Evolutionary conservation across 2,329 filamentous ascomycete species (phyloP), one percentile per base, ranked within the genome.

Genomic region (Trichophyton equinum): DNA sequence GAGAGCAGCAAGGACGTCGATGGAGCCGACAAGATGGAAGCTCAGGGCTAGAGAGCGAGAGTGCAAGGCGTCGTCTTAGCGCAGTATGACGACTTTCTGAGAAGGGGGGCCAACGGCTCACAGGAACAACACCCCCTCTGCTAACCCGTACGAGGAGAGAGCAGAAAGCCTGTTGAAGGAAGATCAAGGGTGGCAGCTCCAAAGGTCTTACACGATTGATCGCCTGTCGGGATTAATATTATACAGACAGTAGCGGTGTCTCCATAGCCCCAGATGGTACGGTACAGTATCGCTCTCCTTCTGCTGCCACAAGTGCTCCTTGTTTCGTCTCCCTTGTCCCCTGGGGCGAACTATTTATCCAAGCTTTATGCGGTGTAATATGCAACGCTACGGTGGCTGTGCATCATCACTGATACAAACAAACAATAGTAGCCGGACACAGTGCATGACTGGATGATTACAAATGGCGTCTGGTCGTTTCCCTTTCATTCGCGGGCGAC

Each of bases 361-460:
- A 59, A 59, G 57, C 57, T 59, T 59, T 59, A 59, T 59, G 57
- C 57, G 25, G 57, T 59, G 57, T 59, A 59, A 44, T 49, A 47
- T 59, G 57, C 57, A 59, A 59, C 25, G 57, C 40, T 59, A n/a
- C 57, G 15, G 57, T 49, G 22, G 25, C 22, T 49, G 57, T 42
- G 57, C 36, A 47, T 59, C 36, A 59, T 49, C 15, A 18, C 25
- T 42, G 56, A 13, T 58, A 36, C 25, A 55, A 18, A 55, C 51
- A 36, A 55, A 36, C n/a, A n/a, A 36, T 18, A n/a, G 33, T 55
- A 33, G 7, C 51, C 13, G 27, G 51, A 55, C 20, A n/a, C 15
- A 18, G 51, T 36, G 51, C 51, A 36, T 55, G 27, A 18, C 30
- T 36, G 3, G 51, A 20, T 4, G 51, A 18, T 27, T 55, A 55